A percentile compares a stretch with the other conserved stretches of the same genome.
These are phyloP conservation scores for Extremus antarcticus DNA, from an alignment of 495 filamentous ascomycete genomes.

Conservation along the genomic window DNA sequence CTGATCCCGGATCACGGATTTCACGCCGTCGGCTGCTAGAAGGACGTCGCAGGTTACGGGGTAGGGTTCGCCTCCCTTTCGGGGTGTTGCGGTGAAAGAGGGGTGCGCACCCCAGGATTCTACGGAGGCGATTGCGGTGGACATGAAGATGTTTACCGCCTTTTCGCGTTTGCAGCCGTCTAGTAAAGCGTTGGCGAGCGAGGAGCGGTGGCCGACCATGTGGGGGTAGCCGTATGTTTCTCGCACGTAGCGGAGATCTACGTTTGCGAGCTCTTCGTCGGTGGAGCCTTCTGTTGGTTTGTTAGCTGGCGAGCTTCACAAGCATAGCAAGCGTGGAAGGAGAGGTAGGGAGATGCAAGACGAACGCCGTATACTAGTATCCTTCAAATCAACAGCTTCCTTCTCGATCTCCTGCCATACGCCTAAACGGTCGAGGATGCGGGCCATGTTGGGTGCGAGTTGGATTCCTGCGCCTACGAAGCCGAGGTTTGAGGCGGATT, in stretches of 20 bases:
- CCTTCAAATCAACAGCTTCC: constrained; percentile 44
- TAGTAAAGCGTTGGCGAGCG: constrained; percentile 58
- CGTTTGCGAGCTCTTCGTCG: constrained; percentile 56
- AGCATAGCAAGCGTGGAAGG: no score
- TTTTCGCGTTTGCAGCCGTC: constrained; percentile 52
- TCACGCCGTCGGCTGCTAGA: constrained; percentile 65
- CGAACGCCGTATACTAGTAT: constrained; percentile 44
- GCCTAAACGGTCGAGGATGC: constrained; percentile 58
- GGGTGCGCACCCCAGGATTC: constrained; percentile 45
- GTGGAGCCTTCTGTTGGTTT: constrained; percentile 48
- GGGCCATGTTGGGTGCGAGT: constrained; percentile 68
- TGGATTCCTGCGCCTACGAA: constrained; percentile 80
- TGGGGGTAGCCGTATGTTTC: constrained; percentile 62
- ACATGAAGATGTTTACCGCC: constrained; percentile 60
- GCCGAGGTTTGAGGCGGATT: constrained; percentile 60
- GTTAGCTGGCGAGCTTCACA: constrained; percentile 5
- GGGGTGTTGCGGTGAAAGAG: constrained; percentile 45
- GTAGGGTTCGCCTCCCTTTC: constrained; percentile 42
- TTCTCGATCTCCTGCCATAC: constrained; percentile 56
- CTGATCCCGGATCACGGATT: constrained; percentile 48
- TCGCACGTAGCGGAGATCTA: constrained; percentile 55
- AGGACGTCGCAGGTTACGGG: constrained; percentile 55
- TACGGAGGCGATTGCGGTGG: constrained; percentile 42
- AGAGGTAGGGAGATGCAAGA: background rate
- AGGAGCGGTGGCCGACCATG: constrained; percentile 67